Evolutionary conservation across 2,329 filamentous ascomycete genomes (phyloP).

Genomic region (Fusarium gaditjirri): DNA sequence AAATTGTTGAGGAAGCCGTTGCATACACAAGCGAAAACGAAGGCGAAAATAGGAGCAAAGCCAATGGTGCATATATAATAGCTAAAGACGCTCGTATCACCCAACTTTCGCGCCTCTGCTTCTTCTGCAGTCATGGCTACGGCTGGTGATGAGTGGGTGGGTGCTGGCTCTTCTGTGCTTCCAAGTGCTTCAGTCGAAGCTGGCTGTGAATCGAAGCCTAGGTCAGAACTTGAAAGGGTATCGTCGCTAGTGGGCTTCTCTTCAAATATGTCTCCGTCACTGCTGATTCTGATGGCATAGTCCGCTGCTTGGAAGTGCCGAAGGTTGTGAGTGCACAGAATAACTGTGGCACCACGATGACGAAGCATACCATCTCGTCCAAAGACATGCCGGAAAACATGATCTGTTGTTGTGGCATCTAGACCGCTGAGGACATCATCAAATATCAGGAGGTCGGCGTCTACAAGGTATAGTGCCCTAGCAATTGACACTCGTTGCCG

Average conservation of each 20-base stretch:
- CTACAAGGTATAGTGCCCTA: slow-evolving; percentile 54
- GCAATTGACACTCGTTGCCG: slow-evolving; percentile 53
- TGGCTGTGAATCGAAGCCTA: background rate
- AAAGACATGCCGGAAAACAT: slow-evolving; percentile 56
- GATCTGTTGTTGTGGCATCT: slow-evolving; percentile 55
- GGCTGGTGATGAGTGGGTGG: rapidly evolving
- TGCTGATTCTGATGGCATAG: background rate
- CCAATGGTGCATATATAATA: background rate
- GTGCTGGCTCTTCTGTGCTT: background rate
- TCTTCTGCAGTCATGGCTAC: background rate
- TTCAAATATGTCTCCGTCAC: background rate
- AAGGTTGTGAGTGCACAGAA: slow-evolving; percentile 52
- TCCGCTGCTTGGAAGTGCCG: background rate
- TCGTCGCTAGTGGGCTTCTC: background rate
- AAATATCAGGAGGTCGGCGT: slow-evolving; percentile 53
- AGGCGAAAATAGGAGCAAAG: slow-evolving; percentile 4
- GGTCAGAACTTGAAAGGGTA: background rate
- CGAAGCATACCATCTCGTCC: slow-evolving; percentile 54
- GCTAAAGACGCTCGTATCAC: background rate
- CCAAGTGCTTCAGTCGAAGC: too few species aligned
- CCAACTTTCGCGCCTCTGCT: background rate
- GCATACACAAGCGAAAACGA: slow-evolving; percentile 33
- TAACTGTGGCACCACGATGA: slow-evolving; percentile 50
- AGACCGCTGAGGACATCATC: slow-evolving; percentile 59
- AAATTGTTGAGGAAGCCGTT: slow-evolving; percentile 46